These are phyloP conservation scores for Scutellaria galericulata DNA, from an alignment of 257 asterid genomes.

Conservation along the genomic window DNA sequence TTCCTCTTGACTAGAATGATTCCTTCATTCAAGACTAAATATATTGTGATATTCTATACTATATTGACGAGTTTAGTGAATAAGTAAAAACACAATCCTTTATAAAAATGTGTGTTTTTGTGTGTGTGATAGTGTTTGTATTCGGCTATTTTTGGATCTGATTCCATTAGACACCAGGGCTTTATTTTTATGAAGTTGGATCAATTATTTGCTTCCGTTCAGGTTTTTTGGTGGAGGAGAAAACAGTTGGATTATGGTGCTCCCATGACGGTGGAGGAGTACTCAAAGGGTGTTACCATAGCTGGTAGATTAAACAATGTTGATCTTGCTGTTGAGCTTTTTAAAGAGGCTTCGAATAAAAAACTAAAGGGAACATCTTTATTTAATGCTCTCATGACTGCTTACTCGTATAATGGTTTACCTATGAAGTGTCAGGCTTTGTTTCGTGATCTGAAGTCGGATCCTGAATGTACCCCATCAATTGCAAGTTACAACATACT, in stretches of 20 bases:
- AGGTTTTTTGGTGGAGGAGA: conserved; percentile 93
- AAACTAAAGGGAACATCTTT: conserved; percentile 51
- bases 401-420: conserved; percentile 55
- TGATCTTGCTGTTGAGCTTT: conserved; percentile 71
- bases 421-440: conserved; percentile 58
- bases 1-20: neutral
- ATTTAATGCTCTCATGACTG: conserved; percentile 78
- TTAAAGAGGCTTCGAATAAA: conserved; percentile 65
- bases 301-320: conserved; percentile 64
- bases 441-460: conserved; percentile 66
- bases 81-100: neutral
- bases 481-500: conserved; percentile 81
- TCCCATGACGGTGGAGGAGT: conserved; percentile 78
- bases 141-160: conserved; percentile 6
- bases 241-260: conserved; percentile 52
- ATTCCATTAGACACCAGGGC: too few species aligned
- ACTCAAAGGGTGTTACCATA: conserved; percentile 62
- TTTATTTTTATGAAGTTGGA: neutral
- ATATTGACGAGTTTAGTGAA: neutral
- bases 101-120: too few species aligned
- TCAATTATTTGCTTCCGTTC: conserved; percentile 33
- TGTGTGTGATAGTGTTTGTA: neutral
- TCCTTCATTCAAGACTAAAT: neutral
- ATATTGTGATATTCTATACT: neutral
- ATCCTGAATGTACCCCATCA: conserved; percentile 60